Evolutionary conservation across 441 rosid species (phyloP), one percentile per base, ranked within the genome.

Genomic region (Pelargonium cotyledonis): DNA sequence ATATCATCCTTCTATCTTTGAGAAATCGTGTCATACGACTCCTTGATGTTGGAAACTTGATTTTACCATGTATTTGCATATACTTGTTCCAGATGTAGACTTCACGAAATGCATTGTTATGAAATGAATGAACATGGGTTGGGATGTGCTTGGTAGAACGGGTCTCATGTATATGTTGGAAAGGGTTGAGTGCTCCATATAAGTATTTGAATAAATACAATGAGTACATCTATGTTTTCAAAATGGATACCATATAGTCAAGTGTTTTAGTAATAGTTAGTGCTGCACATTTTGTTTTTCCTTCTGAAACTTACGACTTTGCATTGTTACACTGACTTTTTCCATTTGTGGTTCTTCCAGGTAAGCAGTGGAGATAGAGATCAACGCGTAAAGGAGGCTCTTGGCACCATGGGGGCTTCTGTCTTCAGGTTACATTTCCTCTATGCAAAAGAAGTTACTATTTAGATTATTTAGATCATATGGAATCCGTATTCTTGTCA

Each of bases 371-470:
- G 99, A 66, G 80, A 83, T 74, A 84, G 77, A 82, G 84, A 95
- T 72, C 88, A 90, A 73, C 85, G 99, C 51, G 81, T 92, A 77
- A 89, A 82, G 82, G 97, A 87, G 75, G 92, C 97, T 23, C 79
- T 95, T 4, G 80, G 85, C 61, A 94, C 98, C 4, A 92, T 95
- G 99, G 99, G 99, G 44, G 94, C 98, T 77, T 95, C 99, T 31
- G 99, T 95, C 67, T 95, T 95, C 87, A 95, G 99, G 99, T 87
- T 73, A 44, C 51, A 72, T 72, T 72, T 47, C 51, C 23, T 70
- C 18, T 71, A 71, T 72, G 61, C n/a, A 66, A 19, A 51, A 53
- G 47, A 62, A 69, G 66, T 47, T 69, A 26, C n/a, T 44, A 63
- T 31, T 19, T 18, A 21, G 15, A 21, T 6, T 31, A 14, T 31